These are phyloP conservation scores for Rubroshorea leprosula DNA, from an alignment of 345 rosid genomes.

Conservation along the genomic window DNA sequence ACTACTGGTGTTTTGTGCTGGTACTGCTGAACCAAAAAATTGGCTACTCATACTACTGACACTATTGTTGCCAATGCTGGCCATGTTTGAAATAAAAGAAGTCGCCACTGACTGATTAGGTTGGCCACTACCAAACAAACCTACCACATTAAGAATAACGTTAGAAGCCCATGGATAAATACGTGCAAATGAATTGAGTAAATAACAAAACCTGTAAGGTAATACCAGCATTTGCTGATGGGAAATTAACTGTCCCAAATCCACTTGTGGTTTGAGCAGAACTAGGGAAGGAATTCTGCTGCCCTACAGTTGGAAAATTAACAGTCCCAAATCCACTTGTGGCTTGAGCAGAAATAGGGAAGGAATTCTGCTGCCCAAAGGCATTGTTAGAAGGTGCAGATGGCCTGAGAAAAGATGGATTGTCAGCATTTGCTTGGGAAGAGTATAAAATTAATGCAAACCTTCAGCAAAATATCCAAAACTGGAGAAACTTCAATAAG, in stretches of 20 bases:
- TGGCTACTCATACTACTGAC: conserved; percentile 17
- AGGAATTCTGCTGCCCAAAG: neutral
- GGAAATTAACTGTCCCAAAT: neutral
- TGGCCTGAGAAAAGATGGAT: neutral
- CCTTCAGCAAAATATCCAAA: neutral
- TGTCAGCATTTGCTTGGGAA: neutral
- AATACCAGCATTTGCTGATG: neutral
- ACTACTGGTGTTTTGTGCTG: conserved; percentile 15
- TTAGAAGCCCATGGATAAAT: neutral
- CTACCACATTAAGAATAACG: neutral
- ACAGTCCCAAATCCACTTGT: neutral
- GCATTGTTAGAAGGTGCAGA: neutral
- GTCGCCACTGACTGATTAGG: conserved; percentile 18
- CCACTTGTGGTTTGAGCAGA: neutral
- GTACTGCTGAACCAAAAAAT: conserved; percentile 20
- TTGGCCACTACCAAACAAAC: neutral
- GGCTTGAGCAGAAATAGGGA: neutral
- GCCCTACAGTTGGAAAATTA: neutral
- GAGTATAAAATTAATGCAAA: neutral
- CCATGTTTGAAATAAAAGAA: conserved; percentile 16
- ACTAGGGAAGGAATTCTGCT: neutral
- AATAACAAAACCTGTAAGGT: neutral
- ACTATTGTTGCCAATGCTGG: conserved; percentile 22
- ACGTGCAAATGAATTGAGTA: neutral
- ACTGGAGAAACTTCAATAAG: too few species aligned